phyloP scores from a whole-genome alignment of 2,329 filamentous ascomycete genomes.

The Alternaria brassicae region DNA sequence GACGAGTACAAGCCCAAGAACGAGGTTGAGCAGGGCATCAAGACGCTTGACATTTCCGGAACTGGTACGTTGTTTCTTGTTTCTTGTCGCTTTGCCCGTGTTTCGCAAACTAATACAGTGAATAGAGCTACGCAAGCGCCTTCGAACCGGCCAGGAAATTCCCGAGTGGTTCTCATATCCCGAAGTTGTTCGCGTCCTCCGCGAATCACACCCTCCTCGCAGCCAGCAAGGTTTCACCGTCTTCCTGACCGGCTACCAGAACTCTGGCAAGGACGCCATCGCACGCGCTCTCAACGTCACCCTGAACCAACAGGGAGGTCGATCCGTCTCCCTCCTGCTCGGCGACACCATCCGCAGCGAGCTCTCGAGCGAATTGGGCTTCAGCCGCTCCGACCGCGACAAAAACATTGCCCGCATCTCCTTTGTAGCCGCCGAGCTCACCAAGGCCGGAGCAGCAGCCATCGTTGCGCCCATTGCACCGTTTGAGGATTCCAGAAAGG shows the following conservation, averaged over 20 bases:
- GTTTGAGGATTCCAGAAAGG: constrained; percentile 77
- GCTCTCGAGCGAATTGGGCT: constrained; percentile 93
- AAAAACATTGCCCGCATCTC: constrained; percentile 95
- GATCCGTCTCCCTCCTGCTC: constrained; percentile 90
- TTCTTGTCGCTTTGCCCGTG: not conserved
- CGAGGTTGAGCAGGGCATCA: constrained; percentile 81
- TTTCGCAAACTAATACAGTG: not conserved
- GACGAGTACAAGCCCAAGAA: constrained; percentile 97
- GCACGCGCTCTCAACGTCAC: constrained; percentile 95
- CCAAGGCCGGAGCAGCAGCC: constrained; percentile 88
- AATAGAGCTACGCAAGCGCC: constrained; percentile 83
- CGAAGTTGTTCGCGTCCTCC: constrained; percentile 94
- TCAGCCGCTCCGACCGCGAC: constrained; percentile 89
- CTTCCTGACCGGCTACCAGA: constrained; percentile 96
- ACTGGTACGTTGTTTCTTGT: constrained; percentile 47
- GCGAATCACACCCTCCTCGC: constrained; percentile 93
- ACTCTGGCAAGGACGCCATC: constrained; percentile 96
- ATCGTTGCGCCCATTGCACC: constrained; percentile 97
- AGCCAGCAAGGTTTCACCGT: constrained; percentile 95
- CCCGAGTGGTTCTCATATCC: constrained; percentile 99
- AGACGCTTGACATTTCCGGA: constrained; percentile 69
- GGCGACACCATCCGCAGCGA: constrained; percentile 95
- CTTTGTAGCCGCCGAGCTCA: constrained; percentile 94
- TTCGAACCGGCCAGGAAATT: constrained; percentile 91
- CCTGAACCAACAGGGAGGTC: constrained; percentile 96